Base-by-base conservation (phyloP, 2,329 filamentous ascomycete species). In the Alternaria sp. region DNA sequence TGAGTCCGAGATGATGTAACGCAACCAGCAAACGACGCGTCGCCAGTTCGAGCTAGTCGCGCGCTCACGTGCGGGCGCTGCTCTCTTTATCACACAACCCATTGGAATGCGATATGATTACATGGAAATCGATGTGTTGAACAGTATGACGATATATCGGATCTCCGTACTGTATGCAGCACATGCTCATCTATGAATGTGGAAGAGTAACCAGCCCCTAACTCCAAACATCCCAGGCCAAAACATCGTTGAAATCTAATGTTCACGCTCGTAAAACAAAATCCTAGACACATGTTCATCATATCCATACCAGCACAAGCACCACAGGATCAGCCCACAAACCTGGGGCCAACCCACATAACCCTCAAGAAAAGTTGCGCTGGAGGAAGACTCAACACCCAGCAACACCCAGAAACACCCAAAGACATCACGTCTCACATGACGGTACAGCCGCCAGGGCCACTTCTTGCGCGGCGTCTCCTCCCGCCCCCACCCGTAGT, bases 391-490 rank as follows among this genome's bases (percentile, higher is more conserved):
- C n/a, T n/a, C n/a, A n/a, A n/a, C n/a, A n/a, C n/a, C n/a, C n/a
- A n/a, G n/a, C 21, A 45, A 55, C 14, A 54, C 15, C 15, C 23
- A 53, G 2, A 20, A 1, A 6, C 14, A 37, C 30, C 12, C 14
- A 33, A 8, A 14, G 12, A 6, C 14, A 7, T 33, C 30, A 60
- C 23, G 18, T n/a, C 23, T 83, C 78, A 85, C 83, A 85, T 85
- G 41, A 85, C 79, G 47, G 74, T 66, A 67, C 83, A 85, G 23
- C 82, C 82, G 26, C 83, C 78, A 50, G 80, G 80, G 12, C 79
- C 83, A 74, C 83, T 85, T 61, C 84, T 78, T 9, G 84, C 84
- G 49, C 84, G 79, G 44, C 84, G 66, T 47, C 84, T 74, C 33
- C 83, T 74, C 8, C 83, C 82, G 26, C 78, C 73, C 53, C 81